Conservation (phyloP, 164 flowering plant species). For the Sedum album region DNA sequence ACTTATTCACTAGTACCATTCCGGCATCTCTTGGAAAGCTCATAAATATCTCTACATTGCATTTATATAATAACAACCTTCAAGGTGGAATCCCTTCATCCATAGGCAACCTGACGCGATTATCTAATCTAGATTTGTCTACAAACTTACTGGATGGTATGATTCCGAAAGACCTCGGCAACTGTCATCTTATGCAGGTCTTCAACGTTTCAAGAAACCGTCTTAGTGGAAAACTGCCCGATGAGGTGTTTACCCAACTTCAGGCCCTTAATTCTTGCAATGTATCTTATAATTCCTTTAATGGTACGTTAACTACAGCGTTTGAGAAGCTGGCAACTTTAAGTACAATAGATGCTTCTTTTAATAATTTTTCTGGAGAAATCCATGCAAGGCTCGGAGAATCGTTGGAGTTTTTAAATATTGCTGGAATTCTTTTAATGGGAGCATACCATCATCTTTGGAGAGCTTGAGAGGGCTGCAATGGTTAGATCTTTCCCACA, state of each 20-base stretch:
- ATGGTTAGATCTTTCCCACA: conserved; percentile 4
- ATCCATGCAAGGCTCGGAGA: not conserved
- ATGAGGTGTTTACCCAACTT: not conserved
- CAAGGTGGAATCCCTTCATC: not conserved
- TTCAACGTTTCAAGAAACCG: not conserved
- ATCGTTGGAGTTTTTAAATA: not conserved
- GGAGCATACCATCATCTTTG: conserved; percentile 1
- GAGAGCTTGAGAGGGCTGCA: not conserved
- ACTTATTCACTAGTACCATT: conserved; percentile 12
- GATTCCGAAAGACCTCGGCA: not conserved
- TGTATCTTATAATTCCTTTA: not conserved
- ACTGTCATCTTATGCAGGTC: not conserved
- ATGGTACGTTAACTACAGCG: not conserved
- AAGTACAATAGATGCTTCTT: not conserved
- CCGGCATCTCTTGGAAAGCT: conserved; percentile 17
- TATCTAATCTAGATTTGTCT: not conserved
- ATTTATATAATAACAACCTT: not conserved
- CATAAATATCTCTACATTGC: not conserved
- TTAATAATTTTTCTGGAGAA: not conserved
- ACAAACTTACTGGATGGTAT: not conserved
- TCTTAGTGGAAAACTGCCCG: not conserved
- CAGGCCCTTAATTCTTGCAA: not conserved
- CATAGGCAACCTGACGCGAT: not conserved
- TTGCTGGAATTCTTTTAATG: not conserved
- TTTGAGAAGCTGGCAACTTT: not conserved